Evolutionary conservation across 768 basidiomycete genomes (phyloP).

Genomic region (Nidula microcarpa): DNA sequence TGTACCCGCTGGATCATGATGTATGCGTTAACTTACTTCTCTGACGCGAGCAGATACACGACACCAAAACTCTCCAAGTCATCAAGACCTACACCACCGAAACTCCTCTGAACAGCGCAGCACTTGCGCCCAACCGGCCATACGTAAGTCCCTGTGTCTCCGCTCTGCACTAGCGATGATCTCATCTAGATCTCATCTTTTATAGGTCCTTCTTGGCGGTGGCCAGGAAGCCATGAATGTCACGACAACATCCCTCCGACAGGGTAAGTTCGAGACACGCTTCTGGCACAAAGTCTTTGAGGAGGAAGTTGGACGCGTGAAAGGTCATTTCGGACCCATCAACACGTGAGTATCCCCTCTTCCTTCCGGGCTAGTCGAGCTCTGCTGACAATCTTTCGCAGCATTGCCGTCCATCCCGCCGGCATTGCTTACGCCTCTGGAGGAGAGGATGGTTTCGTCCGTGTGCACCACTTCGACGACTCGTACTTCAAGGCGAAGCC

Average conservation of each 20-base stretch:
- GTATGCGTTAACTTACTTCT: too few relatives aligned
- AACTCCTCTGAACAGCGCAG: slow-evolving; percentile 93
- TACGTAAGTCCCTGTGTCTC: slow-evolving; percentile 50
- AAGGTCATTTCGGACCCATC: slow-evolving; percentile 95
- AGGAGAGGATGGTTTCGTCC: slow-evolving; percentile 93
- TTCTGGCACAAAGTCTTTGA: slow-evolving; percentile 99
- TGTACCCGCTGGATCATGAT: slow-evolving; percentile 16
- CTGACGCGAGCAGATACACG: slow-evolving; percentile 59
- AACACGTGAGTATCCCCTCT: slow-evolving; percentile 70
- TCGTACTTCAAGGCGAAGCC: slow-evolving; percentile 90
- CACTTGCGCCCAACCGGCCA: slow-evolving; percentile 78
- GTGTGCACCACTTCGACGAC: slow-evolving; percentile 92
- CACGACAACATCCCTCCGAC: slow-evolving; percentile 88
- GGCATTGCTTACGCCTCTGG: slow-evolving; percentile 91
- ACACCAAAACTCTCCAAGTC: slow-evolving; percentile 82
- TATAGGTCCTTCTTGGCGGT: slow-evolving; percentile 85
- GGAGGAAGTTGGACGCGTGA: slow-evolving; percentile 95
- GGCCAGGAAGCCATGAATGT: slow-evolving; percentile 98
- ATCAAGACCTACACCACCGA: slow-evolving; percentile 94
- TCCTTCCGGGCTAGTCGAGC: neutral
- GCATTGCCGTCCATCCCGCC: slow-evolving; percentile 88
- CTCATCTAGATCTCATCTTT: neutral
- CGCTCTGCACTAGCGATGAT: neutral
- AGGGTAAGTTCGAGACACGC: slow-evolving; percentile 96
- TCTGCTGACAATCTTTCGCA: slow-evolving; percentile 25